phyloP scores from a whole-genome alignment of 495 filamentous ascomycete species.

The Rusavskia elegans region DNA sequence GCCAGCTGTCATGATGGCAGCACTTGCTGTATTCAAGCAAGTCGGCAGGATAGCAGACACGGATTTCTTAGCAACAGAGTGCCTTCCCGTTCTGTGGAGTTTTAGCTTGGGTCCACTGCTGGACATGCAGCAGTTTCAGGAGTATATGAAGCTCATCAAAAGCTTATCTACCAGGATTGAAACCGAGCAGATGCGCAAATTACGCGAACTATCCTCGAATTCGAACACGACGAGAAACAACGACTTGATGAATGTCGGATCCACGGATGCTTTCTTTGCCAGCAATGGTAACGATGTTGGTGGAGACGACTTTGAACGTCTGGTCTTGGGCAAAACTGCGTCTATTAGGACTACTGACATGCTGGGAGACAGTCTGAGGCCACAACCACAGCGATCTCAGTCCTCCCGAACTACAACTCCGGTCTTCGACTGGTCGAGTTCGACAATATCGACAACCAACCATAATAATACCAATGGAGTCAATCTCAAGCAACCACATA shows the following conservation, averaged over 20 bases:
- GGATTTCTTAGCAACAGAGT: slow-evolving; percentile 87
- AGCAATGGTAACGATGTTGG: slow-evolving; percentile 26
- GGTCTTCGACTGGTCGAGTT: slow-evolving; percentile 32
- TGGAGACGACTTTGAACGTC: slow-evolving; percentile 64
- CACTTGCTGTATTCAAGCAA: slow-evolving; percentile 65
- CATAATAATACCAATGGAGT: slow-evolving; percentile 3
- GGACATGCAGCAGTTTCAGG: slow-evolving; percentile 70
- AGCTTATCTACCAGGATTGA: slow-evolving; percentile 65
- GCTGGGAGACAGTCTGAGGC: slow-evolving; percentile 22
- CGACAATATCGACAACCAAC: slow-evolving; percentile 11
- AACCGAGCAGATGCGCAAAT: slow-evolving; percentile 69
- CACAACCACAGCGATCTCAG: slow-evolving; percentile 10
- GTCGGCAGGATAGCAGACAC: slow-evolving; percentile 69
- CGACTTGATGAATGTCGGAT: slow-evolving; percentile 23
- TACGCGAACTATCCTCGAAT: slow-evolving; percentile 57
- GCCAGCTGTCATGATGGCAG: slow-evolving; percentile 93
- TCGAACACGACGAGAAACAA: slow-evolving; percentile 20
- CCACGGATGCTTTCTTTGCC: slow-evolving; percentile 16
- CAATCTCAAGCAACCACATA: not conserved
- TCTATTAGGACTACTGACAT: slow-evolving; percentile 19
- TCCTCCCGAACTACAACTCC: slow-evolving; percentile 19
- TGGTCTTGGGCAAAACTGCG: slow-evolving; percentile 54
- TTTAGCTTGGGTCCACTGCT: slow-evolving; percentile 86
- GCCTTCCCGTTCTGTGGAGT: slow-evolving; percentile 75
- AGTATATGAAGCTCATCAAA: slow-evolving; percentile 78